Evolutionary conservation across 2,329 filamentous ascomycete genomes (phyloP).

Genomic region (Cercospora janseana): DNA sequence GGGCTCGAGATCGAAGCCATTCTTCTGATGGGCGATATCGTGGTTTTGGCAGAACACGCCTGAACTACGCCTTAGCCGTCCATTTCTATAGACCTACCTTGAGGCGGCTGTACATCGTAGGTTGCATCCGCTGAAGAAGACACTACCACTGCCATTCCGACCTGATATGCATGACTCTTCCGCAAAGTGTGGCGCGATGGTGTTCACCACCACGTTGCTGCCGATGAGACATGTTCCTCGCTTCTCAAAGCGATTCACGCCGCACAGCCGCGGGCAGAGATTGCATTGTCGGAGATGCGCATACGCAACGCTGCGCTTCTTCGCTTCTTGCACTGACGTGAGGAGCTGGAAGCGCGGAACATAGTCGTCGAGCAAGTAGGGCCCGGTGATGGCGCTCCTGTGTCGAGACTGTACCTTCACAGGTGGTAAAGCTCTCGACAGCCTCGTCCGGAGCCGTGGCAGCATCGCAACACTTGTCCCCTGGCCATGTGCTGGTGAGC

Average conservation of each 20-base stretch:
- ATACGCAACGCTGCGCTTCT: constrained; percentile 72
- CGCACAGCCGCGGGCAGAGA: constrained; percentile 72
- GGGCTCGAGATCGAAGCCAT: constrained; percentile 74
- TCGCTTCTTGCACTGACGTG: constrained; percentile 64
- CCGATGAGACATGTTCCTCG: constrained; percentile 78
- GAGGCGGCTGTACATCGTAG: constrained; percentile 55
- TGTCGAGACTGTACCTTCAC: background rate
- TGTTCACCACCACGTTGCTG: constrained; percentile 72
- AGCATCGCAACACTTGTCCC: background rate
- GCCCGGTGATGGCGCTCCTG: constrained; percentile 50
- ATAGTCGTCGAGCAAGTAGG: constrained; percentile 68
- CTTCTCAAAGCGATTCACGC: constrained; percentile 76
- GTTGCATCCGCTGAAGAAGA: constrained; percentile 79
- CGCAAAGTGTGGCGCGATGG: constrained; percentile 81
- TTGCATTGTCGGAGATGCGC: constrained; percentile 76
- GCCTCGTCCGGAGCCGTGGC: background rate
- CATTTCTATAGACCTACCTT: background rate
- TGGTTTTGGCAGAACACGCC: constrained; percentile 73
- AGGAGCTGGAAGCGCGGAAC: constrained; percentile 69
- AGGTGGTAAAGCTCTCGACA: background rate
- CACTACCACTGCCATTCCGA: constrained; percentile 73
- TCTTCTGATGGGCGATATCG: constrained; percentile 78
- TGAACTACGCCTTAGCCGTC: background rate
- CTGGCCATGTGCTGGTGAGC: background rate
- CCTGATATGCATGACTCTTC: constrained; percentile 83